These are phyloP conservation scores for Geotrichum fermentans DNA, from an alignment of 1,139 yeast genomes.

Conservation along the genomic window DNA sequence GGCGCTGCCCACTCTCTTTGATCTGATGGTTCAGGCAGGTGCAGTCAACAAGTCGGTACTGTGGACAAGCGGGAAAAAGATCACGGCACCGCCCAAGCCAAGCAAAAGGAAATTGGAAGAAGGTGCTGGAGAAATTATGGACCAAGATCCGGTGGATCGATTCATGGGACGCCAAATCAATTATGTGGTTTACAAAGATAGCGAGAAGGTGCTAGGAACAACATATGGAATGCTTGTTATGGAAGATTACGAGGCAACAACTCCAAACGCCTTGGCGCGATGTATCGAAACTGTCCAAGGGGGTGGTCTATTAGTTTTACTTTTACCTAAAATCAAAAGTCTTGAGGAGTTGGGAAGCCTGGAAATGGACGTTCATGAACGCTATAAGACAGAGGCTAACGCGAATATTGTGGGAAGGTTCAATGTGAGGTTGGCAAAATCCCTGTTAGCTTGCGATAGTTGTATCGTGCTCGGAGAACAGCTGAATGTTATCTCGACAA, in stretches of 20 bases:
- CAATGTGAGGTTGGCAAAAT: slow-evolving; percentile 86
- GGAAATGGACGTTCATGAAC: slow-evolving; percentile 95
- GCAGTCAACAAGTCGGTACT: slow-evolving; percentile 86
- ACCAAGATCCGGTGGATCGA: slow-evolving; percentile 86
- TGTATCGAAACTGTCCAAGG: slow-evolving; percentile 98
- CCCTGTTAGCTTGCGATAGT: slow-evolving; percentile 75
- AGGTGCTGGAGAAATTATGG: slow-evolving; percentile 88
- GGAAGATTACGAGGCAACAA: slow-evolving; percentile 93
- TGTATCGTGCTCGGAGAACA: slow-evolving; percentile 96
- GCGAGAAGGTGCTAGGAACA: slow-evolving; percentile 93
- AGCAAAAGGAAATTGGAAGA: slow-evolving; percentile 89
- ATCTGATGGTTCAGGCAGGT: slow-evolving; percentile 88
- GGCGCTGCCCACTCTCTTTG: slow-evolving; percentile 91
- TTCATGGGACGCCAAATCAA: slow-evolving; percentile 65
- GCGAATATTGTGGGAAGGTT: slow-evolving; percentile 94
- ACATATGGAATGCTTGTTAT: slow-evolving; percentile 97
- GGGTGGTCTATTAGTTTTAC: slow-evolving; percentile 87
- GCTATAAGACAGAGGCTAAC: slow-evolving; percentile 97
- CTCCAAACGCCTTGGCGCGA: slow-evolving; percentile 92
- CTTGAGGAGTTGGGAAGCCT: slow-evolving; percentile 91
- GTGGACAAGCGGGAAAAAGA: slow-evolving; percentile 94
- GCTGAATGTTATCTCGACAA: slow-evolving; percentile 81
- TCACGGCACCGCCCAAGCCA: slow-evolving; percentile 80
- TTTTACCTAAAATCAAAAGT: slow-evolving; percentile 88
- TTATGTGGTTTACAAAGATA: slow-evolving; percentile 92